A percentile compares a stretch with the other conserved stretches of the same genome.
These are phyloP conservation scores for Knoxdaviesia capensis DNA, from an alignment of 2,329 filamentous ascomycete species.

Conservation along the genomic window DNA sequence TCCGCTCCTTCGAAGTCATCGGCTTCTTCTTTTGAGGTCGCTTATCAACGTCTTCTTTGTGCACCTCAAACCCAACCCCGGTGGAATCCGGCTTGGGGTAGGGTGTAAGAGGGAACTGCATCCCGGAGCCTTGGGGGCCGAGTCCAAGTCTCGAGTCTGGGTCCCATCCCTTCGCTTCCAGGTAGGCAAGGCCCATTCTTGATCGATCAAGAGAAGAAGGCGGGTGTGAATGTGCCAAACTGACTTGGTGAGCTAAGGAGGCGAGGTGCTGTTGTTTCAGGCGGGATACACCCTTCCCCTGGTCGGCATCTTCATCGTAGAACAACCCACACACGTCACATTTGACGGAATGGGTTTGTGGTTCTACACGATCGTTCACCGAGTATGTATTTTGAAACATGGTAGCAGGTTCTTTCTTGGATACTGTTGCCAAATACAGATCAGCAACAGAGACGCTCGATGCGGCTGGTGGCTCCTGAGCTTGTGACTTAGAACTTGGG, in stretches of 20 bases:
- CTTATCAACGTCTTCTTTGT: constrained; percentile 18
- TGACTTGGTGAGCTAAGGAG: constrained; percentile 52
- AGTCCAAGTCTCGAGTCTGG: constrained; percentile 53
- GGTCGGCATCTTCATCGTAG: no score
- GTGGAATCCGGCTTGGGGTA: constrained; percentile 53
- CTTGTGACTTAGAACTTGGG: no score
- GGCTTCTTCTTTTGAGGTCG: constrained; percentile 23
- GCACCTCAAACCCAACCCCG: constrained; percentile 42
- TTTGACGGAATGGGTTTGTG: no score
- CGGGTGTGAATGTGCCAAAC: constrained; percentile 46
- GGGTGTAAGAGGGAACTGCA: constrained; percentile 55
- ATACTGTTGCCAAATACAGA: no score
- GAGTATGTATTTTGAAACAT: no score
- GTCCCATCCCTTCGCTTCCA: constrained; percentile 53
- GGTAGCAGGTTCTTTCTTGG: no score
- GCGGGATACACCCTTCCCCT: constrained; percentile 1
- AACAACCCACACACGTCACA: no score
- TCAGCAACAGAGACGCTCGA: no score
- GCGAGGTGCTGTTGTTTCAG: constrained; percentile 25
- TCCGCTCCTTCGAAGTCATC: constrained; percentile 51
- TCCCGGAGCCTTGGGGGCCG: constrained; percentile 50
- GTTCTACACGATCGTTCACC: no score
- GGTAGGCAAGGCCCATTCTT: constrained; percentile 47
- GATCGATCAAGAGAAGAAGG: constrained; percentile 51
- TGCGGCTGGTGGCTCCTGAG: no score